Conservation (phyloP, 441 rosid species). For the Geranium incanum region DNA sequence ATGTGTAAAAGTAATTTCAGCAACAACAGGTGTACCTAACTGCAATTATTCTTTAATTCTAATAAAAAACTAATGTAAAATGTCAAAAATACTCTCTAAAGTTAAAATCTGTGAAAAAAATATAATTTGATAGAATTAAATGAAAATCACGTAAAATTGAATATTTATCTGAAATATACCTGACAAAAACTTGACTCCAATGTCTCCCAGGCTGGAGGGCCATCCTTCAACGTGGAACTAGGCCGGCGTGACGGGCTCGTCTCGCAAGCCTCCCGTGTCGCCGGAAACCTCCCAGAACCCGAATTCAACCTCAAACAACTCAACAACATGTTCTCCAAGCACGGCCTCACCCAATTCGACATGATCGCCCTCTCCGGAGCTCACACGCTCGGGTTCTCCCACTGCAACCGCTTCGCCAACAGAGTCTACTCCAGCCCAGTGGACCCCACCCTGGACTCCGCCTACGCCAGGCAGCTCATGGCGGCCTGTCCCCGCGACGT, state of each 20-base stretch:
- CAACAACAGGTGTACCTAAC: too few species aligned
- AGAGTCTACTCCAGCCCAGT: conserved; percentile 49
- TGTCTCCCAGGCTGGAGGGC: conserved; percentile 58
- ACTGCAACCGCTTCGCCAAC: conserved; percentile 54
- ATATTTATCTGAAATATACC: too few species aligned
- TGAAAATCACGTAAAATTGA: too few species aligned
- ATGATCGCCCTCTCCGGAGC: conserved; percentile 90
- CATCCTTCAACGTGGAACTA: conserved; percentile 59
- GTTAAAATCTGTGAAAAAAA: too few species aligned
- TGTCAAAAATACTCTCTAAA: too few species aligned
- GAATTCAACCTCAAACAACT: conserved; percentile 41
- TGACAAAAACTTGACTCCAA: too few species aligned
- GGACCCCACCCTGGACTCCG: conserved; percentile 55
- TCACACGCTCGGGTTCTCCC: conserved; percentile 81
- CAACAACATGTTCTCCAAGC: conserved; percentile 35
- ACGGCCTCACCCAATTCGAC: conserved; percentile 52
- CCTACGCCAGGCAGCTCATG: conserved; percentile 49
- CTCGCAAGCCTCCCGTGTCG: conserved; percentile 49
- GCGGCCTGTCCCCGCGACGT: conserved; percentile 39
- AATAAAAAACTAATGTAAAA: too few species aligned
- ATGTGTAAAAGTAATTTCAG: too few species aligned
- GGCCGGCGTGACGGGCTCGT: conserved; percentile 66
- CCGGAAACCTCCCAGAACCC: conserved; percentile 65
- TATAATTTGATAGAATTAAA: too few species aligned
- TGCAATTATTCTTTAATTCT: too few species aligned